Evolutionary conservation across 73 alveolate species (phyloP).

Genomic region (Symbiodinium pilosum): DNA sequence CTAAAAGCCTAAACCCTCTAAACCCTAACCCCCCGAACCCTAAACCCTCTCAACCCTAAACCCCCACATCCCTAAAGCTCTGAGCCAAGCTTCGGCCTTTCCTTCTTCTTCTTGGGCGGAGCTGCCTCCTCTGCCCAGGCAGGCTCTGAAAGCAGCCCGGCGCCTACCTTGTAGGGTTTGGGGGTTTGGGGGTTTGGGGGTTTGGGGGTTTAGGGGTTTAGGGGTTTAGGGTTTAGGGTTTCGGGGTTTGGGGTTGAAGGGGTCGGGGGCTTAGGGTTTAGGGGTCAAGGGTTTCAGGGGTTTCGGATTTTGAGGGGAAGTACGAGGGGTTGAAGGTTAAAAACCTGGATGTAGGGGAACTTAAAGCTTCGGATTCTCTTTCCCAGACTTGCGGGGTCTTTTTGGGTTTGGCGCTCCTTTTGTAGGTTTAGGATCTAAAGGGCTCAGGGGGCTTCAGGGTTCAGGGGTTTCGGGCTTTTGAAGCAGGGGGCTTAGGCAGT

Average conservation of each 20-base stretch:
- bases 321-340: too few species aligned
- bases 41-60: background rate
- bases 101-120: conserved; percentile 85
- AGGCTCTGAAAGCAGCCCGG: conserved; percentile 9
- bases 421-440: background rate
- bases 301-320: too few species aligned
- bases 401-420: background rate
- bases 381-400: too few species aligned
- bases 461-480: background rate
- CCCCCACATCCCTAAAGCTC: background rate
- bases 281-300: too few species aligned
- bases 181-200: background rate
- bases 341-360: too few species aligned
- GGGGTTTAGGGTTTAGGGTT: background rate
- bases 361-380: too few species aligned
- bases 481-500: background rate
- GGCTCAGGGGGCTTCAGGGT: background rate
- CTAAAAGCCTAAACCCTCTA: too few species aligned
- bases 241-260: too few species aligned
- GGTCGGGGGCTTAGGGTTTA: too few species aligned
- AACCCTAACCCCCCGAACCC: background rate
- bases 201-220: background rate
- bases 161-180: background rate
- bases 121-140: conserved; percentile 35
- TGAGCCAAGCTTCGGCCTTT: conserved; percentile 38